Conservation (phyloP, 208 protist genomes). For the Acanthamoeba culbertsoni region DNA sequence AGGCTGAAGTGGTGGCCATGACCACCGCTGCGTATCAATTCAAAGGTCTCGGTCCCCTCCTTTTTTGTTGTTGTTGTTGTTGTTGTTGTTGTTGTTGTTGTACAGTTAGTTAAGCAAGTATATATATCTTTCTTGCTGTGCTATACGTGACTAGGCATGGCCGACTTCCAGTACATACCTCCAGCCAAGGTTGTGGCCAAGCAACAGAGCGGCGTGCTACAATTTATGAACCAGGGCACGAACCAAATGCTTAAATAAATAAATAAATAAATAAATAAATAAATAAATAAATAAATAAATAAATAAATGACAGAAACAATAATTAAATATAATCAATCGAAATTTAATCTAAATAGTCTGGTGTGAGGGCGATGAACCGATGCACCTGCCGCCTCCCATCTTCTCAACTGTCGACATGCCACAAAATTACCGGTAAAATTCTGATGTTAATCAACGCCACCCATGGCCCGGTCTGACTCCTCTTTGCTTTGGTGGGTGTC, state of each 20-base stretch:
- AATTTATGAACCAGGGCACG: background rate
- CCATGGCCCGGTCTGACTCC: background rate
- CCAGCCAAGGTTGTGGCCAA: background rate
- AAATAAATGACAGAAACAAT: too few relatives aligned
- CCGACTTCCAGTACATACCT: constrained; percentile 40
- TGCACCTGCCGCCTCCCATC: constrained; percentile 31
- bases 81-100: background rate
- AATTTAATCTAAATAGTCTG: background rate
- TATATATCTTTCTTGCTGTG: background rate
- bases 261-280: too few relatives aligned
- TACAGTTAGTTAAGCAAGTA: too few relatives aligned
- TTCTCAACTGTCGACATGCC: constrained; percentile 22
- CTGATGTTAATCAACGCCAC: background rate
- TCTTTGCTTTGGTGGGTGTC: too few relatives aligned
- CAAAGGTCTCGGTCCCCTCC: background rate
- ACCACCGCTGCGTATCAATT: constrained; percentile 8
- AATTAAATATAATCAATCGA: too few relatives aligned
- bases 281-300: too few relatives aligned
- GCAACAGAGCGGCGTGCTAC: background rate
- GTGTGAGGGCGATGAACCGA: background rate
- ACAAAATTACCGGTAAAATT: background rate
- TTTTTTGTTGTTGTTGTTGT: background rate
- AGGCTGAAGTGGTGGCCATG: background rate
- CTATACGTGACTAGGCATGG: background rate
- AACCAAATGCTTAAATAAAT: too few relatives aligned